Conservation (phyloP, 495 filamentous ascomycete species). For the Lasiosphaeria miniovina region DNA sequence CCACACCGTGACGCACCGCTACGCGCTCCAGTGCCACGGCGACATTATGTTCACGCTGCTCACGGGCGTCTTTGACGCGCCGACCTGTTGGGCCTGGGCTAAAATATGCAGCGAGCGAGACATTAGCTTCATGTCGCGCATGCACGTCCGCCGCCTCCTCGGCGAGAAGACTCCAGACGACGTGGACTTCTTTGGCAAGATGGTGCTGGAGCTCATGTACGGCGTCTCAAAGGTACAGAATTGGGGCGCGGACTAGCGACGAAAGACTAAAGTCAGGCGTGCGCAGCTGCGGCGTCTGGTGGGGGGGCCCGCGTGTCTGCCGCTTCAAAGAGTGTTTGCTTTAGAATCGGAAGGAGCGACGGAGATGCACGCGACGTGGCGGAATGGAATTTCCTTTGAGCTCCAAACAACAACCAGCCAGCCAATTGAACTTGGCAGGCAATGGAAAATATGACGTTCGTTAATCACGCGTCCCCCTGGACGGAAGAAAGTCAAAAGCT, state of each 20-base stretch:
- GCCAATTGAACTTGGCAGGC: not conserved
- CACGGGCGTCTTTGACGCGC: constrained; percentile 31
- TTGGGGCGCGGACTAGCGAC: constrained; percentile 13
- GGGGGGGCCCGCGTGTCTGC: no score
- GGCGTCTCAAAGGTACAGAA: constrained; percentile 22
- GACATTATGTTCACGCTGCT: constrained; percentile 31
- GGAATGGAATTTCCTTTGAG: no score
- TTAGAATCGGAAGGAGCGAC: no score
- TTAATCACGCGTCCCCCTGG: not conserved
- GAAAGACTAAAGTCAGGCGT: not conserved
- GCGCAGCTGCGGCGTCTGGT: no score
- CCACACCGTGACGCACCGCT: constrained; percentile 19
- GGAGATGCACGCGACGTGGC: no score
- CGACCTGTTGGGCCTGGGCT: constrained; percentile 29
- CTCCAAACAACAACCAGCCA: no score
- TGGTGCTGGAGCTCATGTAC: constrained; percentile 24
- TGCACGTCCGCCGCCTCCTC: constrained; percentile 20
- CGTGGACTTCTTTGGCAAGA: constrained; percentile 26
- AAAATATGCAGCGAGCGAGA: constrained; percentile 23
- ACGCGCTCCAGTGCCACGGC: constrained; percentile 28
- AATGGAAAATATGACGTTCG: not conserved
- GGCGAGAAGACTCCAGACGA: constrained; percentile 17
- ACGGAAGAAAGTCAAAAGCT: not conserved
- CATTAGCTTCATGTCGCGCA: constrained; percentile 18
- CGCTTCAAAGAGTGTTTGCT: no score